phyloP scores from a whole-genome alignment of 2,329 filamentous ascomycete species.

The Ophiostoma montium region DNA sequence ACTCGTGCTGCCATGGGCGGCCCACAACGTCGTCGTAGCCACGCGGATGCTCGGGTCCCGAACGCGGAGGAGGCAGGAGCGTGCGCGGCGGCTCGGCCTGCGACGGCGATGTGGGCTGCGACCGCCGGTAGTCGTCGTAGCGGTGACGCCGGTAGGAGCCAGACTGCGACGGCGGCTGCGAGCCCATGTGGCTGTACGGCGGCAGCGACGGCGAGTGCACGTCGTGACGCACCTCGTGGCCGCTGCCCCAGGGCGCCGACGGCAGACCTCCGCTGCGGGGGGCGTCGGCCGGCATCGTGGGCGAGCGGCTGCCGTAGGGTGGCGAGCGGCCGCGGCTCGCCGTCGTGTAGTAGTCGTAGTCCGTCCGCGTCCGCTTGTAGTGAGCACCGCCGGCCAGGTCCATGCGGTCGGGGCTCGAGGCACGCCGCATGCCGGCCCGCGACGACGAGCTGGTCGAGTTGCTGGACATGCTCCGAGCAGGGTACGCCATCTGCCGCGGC shows the following conservation, averaged over 20 bases:
- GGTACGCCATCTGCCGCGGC: conserved; percentile 7
- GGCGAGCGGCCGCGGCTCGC: conserved; percentile 13
- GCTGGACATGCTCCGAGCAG: too few relatives aligned
- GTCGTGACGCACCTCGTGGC: not conserved
- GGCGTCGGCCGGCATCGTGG: conserved; percentile 10
- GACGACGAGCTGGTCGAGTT: conserved; percentile 12
- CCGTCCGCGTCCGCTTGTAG: conserved; percentile 35
- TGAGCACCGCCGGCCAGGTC: conserved; percentile 15
- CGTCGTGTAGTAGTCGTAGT: conserved; percentile 31
- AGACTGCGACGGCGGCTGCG: not conserved
- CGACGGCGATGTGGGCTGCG: conserved; percentile 10
- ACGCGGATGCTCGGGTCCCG: conserved; percentile 26
- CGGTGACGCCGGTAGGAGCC: not conserved
- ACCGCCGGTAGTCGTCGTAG: conserved; percentile 4
- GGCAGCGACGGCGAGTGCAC: not conserved
- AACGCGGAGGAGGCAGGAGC: conserved; percentile 11
- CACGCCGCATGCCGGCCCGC: conserved; percentile 9
- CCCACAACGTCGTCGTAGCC: conserved; percentile 35
- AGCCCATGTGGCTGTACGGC: not conserved
- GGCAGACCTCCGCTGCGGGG: conserved; percentile 5
- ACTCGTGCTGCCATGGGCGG: conserved; percentile 30
- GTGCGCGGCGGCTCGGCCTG: conserved; percentile 7
- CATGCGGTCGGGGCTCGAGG: conserved; percentile 18
- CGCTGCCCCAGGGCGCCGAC: conserved; percentile 11
- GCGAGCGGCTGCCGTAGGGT: conserved; percentile 12